A percentile compares a stretch with the other conserved stretches of the same genome.
Evolutionary conservation across 2,329 filamentous ascomycete genomes (phyloP).

Genomic region (Apiospora saccharicola): DNA sequence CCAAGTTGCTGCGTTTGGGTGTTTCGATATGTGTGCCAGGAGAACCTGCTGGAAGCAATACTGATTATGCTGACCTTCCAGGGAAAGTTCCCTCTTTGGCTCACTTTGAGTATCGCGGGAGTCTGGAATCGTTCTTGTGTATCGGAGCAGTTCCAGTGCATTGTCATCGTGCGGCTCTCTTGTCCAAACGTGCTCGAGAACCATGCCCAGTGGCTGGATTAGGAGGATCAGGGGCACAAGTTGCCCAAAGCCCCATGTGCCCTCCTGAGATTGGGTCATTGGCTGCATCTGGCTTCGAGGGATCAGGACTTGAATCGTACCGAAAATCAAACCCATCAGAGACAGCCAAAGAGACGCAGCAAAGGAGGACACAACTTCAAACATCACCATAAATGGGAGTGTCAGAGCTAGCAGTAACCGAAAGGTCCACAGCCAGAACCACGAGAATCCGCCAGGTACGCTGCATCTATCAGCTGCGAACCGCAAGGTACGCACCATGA

Average conservation of each 20-base stretch:
- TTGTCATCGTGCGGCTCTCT: neutral
- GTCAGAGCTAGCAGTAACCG: conserved; percentile 4
- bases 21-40: neutral
- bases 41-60: neutral
- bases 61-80: neutral
- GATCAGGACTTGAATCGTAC: conserved; percentile 24
- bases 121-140: neutral
- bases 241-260: conserved; percentile 25
- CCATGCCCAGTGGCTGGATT: conserved; percentile 23
- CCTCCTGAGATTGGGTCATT: conserved; percentile 14
- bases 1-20: neutral
- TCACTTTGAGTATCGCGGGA: conserved; percentile 10
- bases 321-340: conserved; percentile 23
- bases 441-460: neutral
- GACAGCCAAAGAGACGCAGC: conserved; percentile 26
- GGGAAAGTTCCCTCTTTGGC: neutral
- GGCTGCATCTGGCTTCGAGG: conserved; percentile 24
- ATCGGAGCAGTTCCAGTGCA: neutral
- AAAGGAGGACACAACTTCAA: conserved; percentile 24
- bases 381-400: conserved; percentile 18
- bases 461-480: neutral
- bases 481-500: neutral
- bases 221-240: conserved; percentile 24
- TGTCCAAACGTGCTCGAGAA: conserved; percentile 23
- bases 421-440: conserved; percentile 22